Evolutionary conservation across 805 yeast species (phyloP), one percentile per base, ranked within the genome.

Genomic region (Sugiyamaella chiloensis): DNA sequence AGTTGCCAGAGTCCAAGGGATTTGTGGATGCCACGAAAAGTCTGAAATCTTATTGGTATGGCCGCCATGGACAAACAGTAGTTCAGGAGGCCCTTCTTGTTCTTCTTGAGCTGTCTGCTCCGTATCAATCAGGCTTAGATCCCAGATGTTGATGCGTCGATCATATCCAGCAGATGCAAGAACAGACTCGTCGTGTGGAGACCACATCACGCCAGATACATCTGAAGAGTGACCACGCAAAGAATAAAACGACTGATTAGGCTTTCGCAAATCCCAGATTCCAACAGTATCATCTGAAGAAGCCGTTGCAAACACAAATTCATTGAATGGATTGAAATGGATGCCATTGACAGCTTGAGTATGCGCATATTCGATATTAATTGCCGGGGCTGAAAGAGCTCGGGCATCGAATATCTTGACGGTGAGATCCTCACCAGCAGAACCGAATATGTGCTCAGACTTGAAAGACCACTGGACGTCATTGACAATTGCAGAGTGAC

Each of bases 31-130:
- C 76, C 90, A 78, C 49, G 76, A 80, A 40, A 83, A 69, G 55
- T 83, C 90, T 48, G 80, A 72, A 37, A 88, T 73, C 47, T 81
- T 73, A 46, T 78, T 80, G 1, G 89, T 80, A 66, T 89, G 96
- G 12, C 96, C 96, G 14, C 95, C 96, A 64, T 89, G 96, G 53
- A 87, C 75, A 60, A 87, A 89, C 24, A 69, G 67, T 49, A 89
- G 73, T 63, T 88, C 83, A 5, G 95, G 91, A 54, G 90, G 95
- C 7, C 81, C 79, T 52, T 76, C 78, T 59, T 64, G 29, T 30
- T 75, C 75, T 51, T 76, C 81, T 54, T 75, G 82, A 19, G 69
- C 66, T 44, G 71, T 76, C 48, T 77, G 76, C 46, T 73, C 78
- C 39, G 69, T 69, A 43, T 72, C 76, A 48, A 84, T 64, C 52